Evolutionary conservation across 2,329 filamentous ascomycete genomes (phyloP).

Genomic region (Colletotrichum spinosum): DNA sequence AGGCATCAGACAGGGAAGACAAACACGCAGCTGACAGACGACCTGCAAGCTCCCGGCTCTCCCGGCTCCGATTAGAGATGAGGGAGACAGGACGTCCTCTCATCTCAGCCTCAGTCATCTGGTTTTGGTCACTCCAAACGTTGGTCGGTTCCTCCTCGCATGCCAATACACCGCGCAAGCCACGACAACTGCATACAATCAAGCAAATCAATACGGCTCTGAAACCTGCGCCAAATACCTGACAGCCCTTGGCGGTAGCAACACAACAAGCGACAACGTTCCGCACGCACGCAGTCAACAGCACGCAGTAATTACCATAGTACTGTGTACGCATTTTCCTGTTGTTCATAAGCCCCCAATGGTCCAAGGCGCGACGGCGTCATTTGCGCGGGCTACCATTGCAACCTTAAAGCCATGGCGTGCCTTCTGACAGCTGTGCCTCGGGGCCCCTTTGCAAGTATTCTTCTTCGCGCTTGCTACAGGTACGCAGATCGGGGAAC

Average conservation of each 20-base stretch:
- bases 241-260: slow-evolving; percentile 2
- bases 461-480: slow-evolving; percentile 12
- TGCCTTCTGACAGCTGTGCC: slow-evolving; percentile 14
- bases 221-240: not conserved
- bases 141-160: slow-evolving; percentile 21
- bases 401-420: slow-evolving; percentile 16
- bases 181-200: not conserved
- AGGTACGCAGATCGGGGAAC: slow-evolving; percentile 20
- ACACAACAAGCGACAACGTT: slow-evolving; percentile 1
- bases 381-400: not conserved
- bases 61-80: slow-evolving; percentile 7
- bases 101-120: slow-evolving; percentile 18
- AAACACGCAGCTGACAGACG: slow-evolving; percentile 15
- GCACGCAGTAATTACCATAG: too few relatives aligned
- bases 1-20: slow-evolving; percentile 11
- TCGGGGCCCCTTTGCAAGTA: not conserved
- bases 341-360: not conserved
- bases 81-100: slow-evolving; percentile 2
- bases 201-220: not conserved
- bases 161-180: slow-evolving; percentile 17
- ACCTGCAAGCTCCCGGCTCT: too few relatives aligned
- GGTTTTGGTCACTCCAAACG: slow-evolving; percentile 7
- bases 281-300: not conserved
- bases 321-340: too few relatives aligned
- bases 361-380: not conserved